Evolutionary conservation across 2,329 filamentous ascomycete species (phyloP).

Genomic region (Calonectria pseudoturangicola): DNA sequence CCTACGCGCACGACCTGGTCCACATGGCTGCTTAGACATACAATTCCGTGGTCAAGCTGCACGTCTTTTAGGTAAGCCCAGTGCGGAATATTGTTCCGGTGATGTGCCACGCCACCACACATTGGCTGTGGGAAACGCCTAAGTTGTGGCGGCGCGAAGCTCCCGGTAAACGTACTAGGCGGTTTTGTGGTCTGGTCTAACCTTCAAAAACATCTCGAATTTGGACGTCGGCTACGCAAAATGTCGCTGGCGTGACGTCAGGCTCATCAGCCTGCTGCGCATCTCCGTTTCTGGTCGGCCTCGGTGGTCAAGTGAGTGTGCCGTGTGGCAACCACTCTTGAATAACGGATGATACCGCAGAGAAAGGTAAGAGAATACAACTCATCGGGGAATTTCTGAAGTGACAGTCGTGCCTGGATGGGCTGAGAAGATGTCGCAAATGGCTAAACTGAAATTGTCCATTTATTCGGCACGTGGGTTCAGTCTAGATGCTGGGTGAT

Average conservation of each 20-base stretch:
- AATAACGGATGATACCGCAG: not conserved
- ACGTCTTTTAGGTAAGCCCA: not conserved
- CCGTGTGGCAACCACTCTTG: not conserved
- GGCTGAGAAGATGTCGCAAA: not conserved
- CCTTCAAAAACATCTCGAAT: not conserved
- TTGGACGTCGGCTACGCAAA: not conserved
- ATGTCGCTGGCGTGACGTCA: not conserved
- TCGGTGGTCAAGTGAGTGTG: not conserved
- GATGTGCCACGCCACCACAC: not conserved
- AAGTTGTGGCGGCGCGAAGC: constrained; percentile 15
- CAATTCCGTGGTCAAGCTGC: not conserved
- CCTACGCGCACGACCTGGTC: not conserved
- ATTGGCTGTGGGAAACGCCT: not conserved
- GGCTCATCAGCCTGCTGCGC: not conserved
- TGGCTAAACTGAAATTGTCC: not conserved
- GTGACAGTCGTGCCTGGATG: not conserved
- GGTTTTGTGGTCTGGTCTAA: not conserved
- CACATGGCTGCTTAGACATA: no score
- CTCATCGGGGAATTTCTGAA: not conserved
- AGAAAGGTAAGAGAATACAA: not conserved
- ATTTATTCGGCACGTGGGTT: not conserved
- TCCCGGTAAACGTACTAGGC: not conserved
- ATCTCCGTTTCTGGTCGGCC: not conserved
- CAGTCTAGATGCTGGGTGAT: not conserved
- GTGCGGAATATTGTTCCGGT: not conserved